phyloP scores from a whole-genome alignment of 352 stramenopile genomes.

The Blastocystis sp. region DNA sequence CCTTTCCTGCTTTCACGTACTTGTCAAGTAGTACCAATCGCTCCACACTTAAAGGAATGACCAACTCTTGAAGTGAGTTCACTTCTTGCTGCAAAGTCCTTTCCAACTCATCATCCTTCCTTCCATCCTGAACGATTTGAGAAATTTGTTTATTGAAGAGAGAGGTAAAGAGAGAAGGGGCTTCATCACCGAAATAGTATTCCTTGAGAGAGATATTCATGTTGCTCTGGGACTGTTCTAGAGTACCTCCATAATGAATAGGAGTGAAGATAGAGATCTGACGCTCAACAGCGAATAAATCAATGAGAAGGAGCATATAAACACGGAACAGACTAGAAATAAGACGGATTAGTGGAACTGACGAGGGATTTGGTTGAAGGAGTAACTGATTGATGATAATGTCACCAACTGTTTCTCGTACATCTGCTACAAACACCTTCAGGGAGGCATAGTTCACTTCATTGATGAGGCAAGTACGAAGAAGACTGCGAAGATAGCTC shows the following conservation, averaged over 20 bases:
- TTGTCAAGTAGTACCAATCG: constrained; percentile 22
- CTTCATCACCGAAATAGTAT: constrained; percentile 15
- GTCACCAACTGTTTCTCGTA: background rate
- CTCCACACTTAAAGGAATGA: background rate
- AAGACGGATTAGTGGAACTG: background rate
- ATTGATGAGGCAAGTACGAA: background rate
- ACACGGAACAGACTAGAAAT: background rate
- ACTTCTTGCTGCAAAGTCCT: background rate
- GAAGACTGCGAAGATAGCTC: constrained; percentile 11
- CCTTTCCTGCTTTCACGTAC: background rate
- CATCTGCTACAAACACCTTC: background rate
- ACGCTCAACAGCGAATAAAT: constrained; percentile 5
- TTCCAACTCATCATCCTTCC: background rate
- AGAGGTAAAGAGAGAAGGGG: constrained; percentile 34
- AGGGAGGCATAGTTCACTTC: constrained; percentile 10
- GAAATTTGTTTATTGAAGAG: background rate
- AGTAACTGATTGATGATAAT: background rate
- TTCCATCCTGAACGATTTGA: background rate
- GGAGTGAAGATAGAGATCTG: constrained; percentile 21
- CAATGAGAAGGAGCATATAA: constrained; percentile 18
- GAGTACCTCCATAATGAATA: background rate
- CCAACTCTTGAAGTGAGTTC: background rate
- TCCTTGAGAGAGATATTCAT: constrained; percentile 35
- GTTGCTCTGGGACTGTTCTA: background rate
- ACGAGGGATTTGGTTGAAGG: background rate